Evolutionary conservation across 345 rosid genomes (phyloP).

Genomic region (Brassica juncea): DNA sequence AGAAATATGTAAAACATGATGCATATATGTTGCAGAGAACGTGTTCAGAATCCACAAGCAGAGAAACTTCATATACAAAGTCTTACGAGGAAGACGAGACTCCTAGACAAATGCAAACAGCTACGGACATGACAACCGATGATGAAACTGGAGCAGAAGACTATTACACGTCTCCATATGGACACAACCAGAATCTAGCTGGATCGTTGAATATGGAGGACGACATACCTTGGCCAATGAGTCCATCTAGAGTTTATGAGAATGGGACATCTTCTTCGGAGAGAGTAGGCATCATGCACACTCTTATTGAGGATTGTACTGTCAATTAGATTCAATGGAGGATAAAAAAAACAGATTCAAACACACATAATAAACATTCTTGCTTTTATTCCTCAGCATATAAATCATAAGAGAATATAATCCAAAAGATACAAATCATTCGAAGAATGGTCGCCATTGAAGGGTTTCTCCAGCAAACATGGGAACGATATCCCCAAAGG

Average conservation of each 20-base stretch:
- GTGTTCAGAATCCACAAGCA: conserved; percentile 19
- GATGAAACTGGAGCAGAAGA: conserved; percentile 16
- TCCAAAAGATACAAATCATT: conserved; percentile 21
- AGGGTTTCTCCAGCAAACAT: conserved; percentile 88
- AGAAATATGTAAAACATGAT: neutral
- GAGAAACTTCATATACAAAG: conserved; percentile 14
- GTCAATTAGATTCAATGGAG: conserved; percentile 18
- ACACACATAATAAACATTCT: conserved; percentile 6
- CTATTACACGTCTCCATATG: conserved; percentile 1
- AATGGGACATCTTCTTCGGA: conserved; percentile 32
- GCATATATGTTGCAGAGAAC: conserved; percentile 25
- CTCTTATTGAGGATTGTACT: conserved; percentile 19
- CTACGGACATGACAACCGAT: conserved; percentile 9
- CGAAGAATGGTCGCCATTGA: conserved; percentile 54
- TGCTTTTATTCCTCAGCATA: conserved; percentile 25
- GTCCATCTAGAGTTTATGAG: conserved; percentile 28
- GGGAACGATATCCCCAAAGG: conserved; percentile 79
- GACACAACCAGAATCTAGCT: conserved; percentile 10
- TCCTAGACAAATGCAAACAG: conserved; percentile 23
- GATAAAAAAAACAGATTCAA: neutral
- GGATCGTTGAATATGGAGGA: conserved; percentile 25
- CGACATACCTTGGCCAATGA: conserved; percentile 30
- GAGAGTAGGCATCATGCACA: conserved; percentile 18
- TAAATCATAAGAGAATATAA: neutral
- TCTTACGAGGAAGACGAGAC: conserved; percentile 25